Evolutionary conservation across 257 asterid genomes (phyloP).

Genomic region (Linderniella brevidens): DNA sequence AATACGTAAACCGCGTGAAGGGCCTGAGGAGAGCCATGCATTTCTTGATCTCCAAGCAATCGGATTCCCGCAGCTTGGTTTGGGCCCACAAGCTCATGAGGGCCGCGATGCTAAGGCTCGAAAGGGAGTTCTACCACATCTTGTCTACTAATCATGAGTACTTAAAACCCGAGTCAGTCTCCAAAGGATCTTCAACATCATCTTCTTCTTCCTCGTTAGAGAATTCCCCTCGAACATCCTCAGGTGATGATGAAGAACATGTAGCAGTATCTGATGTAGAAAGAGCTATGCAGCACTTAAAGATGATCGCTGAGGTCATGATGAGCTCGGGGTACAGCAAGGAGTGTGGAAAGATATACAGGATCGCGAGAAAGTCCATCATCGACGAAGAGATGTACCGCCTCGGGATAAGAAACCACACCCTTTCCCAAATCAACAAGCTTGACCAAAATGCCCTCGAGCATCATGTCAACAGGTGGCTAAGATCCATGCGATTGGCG

Average conservation of each 20-base stretch:
- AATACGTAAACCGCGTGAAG: conserved; percentile 25
- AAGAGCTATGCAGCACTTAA: conserved; percentile 35
- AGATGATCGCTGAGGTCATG: conserved; percentile 51
- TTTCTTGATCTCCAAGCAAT: conserved; percentile 22
- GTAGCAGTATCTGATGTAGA: conserved; percentile 17
- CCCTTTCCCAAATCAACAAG: conserved; percentile 22
- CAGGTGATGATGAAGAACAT: conserved; percentile 18
- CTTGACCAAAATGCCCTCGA: conserved; percentile 23
- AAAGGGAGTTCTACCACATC: conserved; percentile 39
- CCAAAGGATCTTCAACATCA: conserved; percentile 21
- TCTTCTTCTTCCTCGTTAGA: conserved; percentile 19
- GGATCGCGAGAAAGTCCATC: conserved; percentile 27
- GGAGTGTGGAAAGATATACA: conserved; percentile 44
- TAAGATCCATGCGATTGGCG: conserved; percentile 25
- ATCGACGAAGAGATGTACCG: conserved; percentile 38
- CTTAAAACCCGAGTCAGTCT: conserved; percentile 40
- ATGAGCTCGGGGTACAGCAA: conserved; percentile 40
- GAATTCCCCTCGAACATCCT: conserved; percentile 4
- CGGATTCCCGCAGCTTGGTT: conserved; percentile 28
- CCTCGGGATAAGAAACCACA: conserved; percentile 27
- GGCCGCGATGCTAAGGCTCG: conserved; percentile 40
- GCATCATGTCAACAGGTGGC: conserved; percentile 28
- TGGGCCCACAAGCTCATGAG: conserved; percentile 44
- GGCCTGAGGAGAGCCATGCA: conserved; percentile 44
- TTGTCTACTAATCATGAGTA: conserved; percentile 26